Conservation (phyloP, 768 basidiomycete genomes). For the Agrocybe chaxingu region DNA sequence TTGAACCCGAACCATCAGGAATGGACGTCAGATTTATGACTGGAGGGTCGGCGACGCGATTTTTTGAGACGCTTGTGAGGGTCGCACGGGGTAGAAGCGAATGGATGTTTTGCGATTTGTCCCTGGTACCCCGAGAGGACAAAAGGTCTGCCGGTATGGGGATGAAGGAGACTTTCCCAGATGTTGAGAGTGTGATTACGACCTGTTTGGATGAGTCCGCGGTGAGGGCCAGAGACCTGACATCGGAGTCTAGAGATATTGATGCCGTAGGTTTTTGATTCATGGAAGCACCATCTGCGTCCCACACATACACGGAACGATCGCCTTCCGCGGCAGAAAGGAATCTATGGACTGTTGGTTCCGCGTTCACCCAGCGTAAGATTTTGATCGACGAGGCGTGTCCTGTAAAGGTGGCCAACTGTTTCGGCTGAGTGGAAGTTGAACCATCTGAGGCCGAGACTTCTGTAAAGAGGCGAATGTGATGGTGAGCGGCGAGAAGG, state of each 20-base stretch:
- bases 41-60: conserved; percentile 26
- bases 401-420: conserved; percentile 55
- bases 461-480: conserved; percentile 50
- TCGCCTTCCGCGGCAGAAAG: conserved; percentile 61
- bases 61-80: conserved; percentile 38
- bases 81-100: conserved; percentile 53
- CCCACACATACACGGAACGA: conserved; percentile 62
- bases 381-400: conserved; percentile 57
- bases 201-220: conserved; percentile 31
- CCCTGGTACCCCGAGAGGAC: conserved; percentile 33
- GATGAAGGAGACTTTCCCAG: conserved; percentile 57
- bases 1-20: conserved; percentile 33
- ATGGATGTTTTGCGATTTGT: conserved; percentile 42
- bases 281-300: conserved; percentile 34
- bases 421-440: conserved; percentile 39
- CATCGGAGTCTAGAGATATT: conserved; percentile 62
- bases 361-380: conserved; percentile 43
- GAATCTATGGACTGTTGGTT: conserved; percentile 42
- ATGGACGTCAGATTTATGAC: conserved; percentile 49
- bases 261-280: conserved; percentile 58
- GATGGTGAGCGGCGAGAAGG: conserved; percentile 58
- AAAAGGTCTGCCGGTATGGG: conserved; percentile 47
- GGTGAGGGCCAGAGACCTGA: conserved; percentile 38
- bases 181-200: conserved; percentile 54
- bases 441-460: conserved; percentile 18